Base-by-base conservation (phyloP, 2,329 filamentous ascomycete genomes). In the Aspergillus pseudonomiae region DNA sequence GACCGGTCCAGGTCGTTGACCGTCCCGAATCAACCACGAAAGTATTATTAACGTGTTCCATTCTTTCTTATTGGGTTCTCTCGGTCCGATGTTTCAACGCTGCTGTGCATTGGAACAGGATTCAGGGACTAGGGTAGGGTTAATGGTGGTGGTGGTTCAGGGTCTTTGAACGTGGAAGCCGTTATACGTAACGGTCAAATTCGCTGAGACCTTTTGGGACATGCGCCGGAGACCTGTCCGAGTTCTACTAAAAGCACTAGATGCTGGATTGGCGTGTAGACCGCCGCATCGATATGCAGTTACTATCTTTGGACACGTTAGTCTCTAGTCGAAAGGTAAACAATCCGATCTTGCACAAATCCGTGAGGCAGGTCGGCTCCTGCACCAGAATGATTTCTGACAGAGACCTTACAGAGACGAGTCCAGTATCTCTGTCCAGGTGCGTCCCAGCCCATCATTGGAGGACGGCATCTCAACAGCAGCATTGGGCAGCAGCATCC, bases 401-500 rank as follows among this genome's bases (percentile, higher is more conserved):
- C 26, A 59, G 28, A 28, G 19, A 59, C 41, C 24, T 57, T 45
- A 28, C 54, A 57, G 34, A 28, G 34, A 36, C 30, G 28, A 53
- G 50, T 3, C 26, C 16, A 24, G 34, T 41, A 32, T 34, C 56
- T 46, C 41, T 59, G 45, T 53, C 32, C 57, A 39, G 32, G n/a
- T 34, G 21, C 52, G 32, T 54, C 28, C 43, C 16, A 52, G 26
- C 45, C 28, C 45, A 50, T 53, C 46, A 59, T 59, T 59, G 57
- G 57, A 50, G 21, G 32, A 19, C 16, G 7, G 12, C 6, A 36
- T 41, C n/a, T 39, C 26, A 62, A 10, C 10, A 54, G 28, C 56
- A 54, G 55, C 55, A 59, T 62, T 62, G 61, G 61, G 61, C 61
- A 63, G 57, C 61, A 63, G 55, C 65, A 67, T 66, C 66, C 68